Percentiles rank a stretch among this genome's conserved stretches.
Evolutionary conservation across 2,329 filamentous ascomycete species (phyloP).

Genomic region (Aureobasidium sp.): DNA sequence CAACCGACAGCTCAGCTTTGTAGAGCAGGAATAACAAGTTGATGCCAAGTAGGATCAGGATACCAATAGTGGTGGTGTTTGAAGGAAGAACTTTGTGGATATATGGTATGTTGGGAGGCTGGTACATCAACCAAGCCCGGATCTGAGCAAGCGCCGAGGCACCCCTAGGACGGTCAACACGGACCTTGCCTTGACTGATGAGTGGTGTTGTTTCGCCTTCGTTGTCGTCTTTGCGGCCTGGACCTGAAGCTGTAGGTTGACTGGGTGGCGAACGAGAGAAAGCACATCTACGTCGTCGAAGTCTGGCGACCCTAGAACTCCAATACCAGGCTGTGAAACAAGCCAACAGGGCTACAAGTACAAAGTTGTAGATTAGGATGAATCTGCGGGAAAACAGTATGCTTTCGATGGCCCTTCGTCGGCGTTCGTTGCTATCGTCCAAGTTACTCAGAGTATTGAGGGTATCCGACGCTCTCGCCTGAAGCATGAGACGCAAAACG

Average conservation of each 20-base stretch:
- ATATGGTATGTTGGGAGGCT: slow-evolving; percentile 50
- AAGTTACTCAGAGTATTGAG: neutral
- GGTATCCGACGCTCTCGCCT: neutral
- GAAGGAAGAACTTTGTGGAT: slow-evolving; percentile 50
- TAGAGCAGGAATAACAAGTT: slow-evolving; percentile 54
- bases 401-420: slow-evolving; percentile 25
- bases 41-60: slow-evolving; percentile 44
- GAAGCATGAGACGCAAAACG: neutral
- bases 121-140: slow-evolving; percentile 41
- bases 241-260: neutral
- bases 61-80: slow-evolving; percentile 47
- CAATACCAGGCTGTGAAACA: slow-evolving; percentile 32
- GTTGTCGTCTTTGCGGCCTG: neutral
- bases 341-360: slow-evolving; percentile 30
- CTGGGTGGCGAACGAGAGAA: neutral
- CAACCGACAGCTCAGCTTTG: slow-evolving; percentile 39
- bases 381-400: slow-evolving; percentile 33
- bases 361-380: slow-evolving; percentile 33
- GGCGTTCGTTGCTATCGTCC: slow-evolving; percentile 4
- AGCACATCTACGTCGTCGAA: slow-evolving; percentile 15
- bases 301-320: slow-evolving; percentile 23
- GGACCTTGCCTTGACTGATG: slow-evolving; percentile 19
- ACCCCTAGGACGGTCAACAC: neutral
- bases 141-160: slow-evolving; percentile 4
- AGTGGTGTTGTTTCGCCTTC: slow-evolving; percentile 27